These are phyloP conservation scores for Fraxinus anomala DNA, from an alignment of 257 asterid genomes.

Conservation along the genomic window DNA sequence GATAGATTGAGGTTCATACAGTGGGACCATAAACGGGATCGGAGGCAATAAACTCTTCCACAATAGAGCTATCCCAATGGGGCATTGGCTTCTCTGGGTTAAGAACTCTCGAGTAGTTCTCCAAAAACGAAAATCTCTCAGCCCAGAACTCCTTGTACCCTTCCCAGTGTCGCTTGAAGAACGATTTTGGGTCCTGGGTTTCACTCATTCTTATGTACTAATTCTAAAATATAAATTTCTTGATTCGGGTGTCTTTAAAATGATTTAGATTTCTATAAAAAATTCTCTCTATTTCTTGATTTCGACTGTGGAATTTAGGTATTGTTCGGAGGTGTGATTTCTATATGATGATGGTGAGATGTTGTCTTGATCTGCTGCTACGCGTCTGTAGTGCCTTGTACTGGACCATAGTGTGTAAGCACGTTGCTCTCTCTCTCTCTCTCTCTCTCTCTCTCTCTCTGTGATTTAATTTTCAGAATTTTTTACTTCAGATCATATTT, in stretches of 20 bases:
- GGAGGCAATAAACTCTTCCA: conserved; percentile 72
- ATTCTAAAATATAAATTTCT: background rate
- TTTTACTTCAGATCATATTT: too few species aligned
- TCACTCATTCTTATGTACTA: conserved; percentile 31
- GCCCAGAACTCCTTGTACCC: conserved; percentile 74
- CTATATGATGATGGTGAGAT: background rate
- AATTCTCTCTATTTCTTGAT: background rate
- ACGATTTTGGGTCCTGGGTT: conserved; percentile 39
- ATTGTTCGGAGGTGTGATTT: background rate
- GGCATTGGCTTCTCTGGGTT: conserved; percentile 76
- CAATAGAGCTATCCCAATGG: conserved; percentile 74
- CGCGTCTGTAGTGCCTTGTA: background rate
- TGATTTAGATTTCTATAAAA: background rate
- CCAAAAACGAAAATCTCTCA: conserved; percentile 65
- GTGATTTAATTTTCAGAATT: too few species aligned
- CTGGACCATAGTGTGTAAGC: background rate
- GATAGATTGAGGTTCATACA: conserved; percentile 37
- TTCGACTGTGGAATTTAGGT: background rate
- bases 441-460: too few species aligned
- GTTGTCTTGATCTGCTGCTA: background rate
- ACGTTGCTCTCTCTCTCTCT: too few species aligned
- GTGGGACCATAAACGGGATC: conserved; percentile 84
- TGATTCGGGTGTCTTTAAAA: background rate
- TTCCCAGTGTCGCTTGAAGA: conserved; percentile 51
- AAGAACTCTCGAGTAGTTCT: conserved; percentile 65